A percentile compares a stretch with the other conserved stretches of the same genome.
Evolutionary conservation across 371 early-diverging fungal species (phyloP).

Genomic region (Apophysomyces trapeziformis): DNA sequence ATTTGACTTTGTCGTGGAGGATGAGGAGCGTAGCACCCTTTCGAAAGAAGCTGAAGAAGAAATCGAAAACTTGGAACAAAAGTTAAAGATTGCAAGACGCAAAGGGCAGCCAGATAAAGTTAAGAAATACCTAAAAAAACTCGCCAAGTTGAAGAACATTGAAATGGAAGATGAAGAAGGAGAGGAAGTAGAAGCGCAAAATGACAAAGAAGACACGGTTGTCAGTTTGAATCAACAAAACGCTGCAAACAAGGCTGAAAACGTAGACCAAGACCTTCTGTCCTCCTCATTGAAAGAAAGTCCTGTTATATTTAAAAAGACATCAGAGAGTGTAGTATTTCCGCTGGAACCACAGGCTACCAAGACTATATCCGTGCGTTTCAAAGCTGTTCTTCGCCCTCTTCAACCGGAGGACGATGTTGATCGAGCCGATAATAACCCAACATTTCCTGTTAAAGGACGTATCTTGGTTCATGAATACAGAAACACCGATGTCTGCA

Average conservation of each 20-base stretch:
- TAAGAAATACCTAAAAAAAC: conserved; percentile 80
- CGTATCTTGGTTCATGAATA: conserved; percentile 85
- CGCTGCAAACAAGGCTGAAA: conserved; percentile 12
- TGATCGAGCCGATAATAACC: neutral
- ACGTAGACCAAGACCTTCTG: neutral
- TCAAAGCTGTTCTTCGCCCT: conserved; percentile 54
- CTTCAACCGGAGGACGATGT: conserved; percentile 20
- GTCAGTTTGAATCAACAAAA: conserved; percentile 11
- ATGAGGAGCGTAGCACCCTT: conserved; percentile 64
- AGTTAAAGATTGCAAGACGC: conserved; percentile 94
- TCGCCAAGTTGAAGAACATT: conserved; percentile 62
- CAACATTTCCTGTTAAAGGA: conserved; percentile 44
- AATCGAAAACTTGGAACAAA: conserved; percentile 95
- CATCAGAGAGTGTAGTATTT: conserved; percentile 76
- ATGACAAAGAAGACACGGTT: conserved; percentile 25
- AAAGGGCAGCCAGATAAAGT: conserved; percentile 92
- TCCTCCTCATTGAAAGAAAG: conserved; percentile 27
- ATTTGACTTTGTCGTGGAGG: conserved; percentile 73
- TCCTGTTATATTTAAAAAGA: conserved; percentile 60
- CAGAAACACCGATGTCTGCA: conserved; percentile 89
- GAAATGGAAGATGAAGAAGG: conserved; percentile 26
- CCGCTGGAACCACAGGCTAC: conserved; percentile 75
- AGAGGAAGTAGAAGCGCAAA: conserved; percentile 4
- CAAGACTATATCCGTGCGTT: conserved; percentile 67
- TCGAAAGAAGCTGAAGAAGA: conserved; percentile 90